Evolutionary conservation across 106 monocot genomes (phyloP).

Genomic region (Xerophyta viscosa): DNA sequence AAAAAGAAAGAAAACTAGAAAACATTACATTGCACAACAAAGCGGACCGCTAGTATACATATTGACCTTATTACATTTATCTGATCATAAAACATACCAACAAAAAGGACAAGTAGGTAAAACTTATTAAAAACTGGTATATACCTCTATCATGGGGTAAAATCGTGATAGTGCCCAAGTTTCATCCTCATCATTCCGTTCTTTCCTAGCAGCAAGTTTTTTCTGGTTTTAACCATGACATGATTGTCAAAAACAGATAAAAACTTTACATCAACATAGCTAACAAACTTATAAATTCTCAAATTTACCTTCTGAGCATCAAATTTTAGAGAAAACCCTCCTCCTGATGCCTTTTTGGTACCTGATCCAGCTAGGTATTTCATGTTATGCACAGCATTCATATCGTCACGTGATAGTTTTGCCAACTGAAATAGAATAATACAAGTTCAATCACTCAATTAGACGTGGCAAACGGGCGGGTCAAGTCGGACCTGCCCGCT

Average conservation of each 20-base stretch:
- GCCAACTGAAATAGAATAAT: slow-evolving; percentile 63
- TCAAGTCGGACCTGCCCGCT: no score
- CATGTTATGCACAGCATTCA: slow-evolving; percentile 96
- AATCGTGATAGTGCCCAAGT: slow-evolving; percentile 82
- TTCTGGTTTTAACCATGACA: slow-evolving; percentile 57
- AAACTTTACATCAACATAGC: not conserved
- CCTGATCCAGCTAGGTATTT: slow-evolving; percentile 55
- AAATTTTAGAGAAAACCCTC: slow-evolving; percentile 84
- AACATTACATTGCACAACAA: no score
- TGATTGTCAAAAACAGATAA: not conserved
- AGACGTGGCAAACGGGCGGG: no score
- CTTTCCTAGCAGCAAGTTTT: slow-evolving; percentile 76
- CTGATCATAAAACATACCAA: no score
- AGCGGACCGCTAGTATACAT: no score
- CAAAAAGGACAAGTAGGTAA: no score
- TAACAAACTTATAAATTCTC: not conserved
- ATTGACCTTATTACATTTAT: no score
- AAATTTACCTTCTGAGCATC: slow-evolving; percentile 58
- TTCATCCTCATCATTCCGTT: slow-evolving; percentile 55
- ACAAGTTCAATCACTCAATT: no score
- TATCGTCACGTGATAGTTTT: slow-evolving; percentile 78
- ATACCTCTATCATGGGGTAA: slow-evolving; percentile 96
- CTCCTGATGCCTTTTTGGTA: slow-evolving; percentile 58
- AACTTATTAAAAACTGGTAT: slow-evolving; percentile 1
- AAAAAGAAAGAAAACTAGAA: no score